phyloP scores from a whole-genome alignment of 306 rosid genomes.

The Malus asiatica region DNA sequence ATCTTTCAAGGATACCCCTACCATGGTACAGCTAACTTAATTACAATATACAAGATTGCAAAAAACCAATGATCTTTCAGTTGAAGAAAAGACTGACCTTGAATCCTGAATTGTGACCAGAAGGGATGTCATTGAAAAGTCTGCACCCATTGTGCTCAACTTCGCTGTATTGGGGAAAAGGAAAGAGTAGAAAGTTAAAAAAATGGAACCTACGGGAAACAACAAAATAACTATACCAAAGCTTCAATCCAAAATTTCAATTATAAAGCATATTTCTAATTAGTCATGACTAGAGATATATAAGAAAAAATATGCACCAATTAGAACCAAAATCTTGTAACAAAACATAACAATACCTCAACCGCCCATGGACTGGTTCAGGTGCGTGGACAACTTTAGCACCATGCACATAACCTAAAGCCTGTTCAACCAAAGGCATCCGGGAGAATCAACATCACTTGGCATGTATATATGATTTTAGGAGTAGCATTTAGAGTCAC shows the following conservation, averaged over 20 bases:
- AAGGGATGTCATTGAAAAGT: constrained; percentile 78
- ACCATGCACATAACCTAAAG: constrained; percentile 90
- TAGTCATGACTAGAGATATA: not conserved
- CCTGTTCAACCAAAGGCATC: constrained; percentile 41
- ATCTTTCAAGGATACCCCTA: not conserved
- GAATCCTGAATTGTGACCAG: constrained; percentile 80
- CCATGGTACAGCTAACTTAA: not conserved
- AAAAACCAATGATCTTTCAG: not conserved
- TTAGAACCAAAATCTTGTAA: not conserved
- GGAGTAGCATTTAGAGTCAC: not conserved
- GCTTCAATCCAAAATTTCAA: not conserved
- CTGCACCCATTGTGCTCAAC: constrained; percentile 72
- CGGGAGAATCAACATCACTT: not conserved
- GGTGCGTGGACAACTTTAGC: constrained; percentile 86
- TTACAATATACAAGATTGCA: not conserved
- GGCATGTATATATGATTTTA: not conserved
- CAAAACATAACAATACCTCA: constrained; percentile 50
- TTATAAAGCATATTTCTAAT: constrained; percentile 1
- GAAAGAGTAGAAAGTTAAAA: not conserved
- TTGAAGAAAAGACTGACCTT: constrained; percentile 46
- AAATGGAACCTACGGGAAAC: not conserved
- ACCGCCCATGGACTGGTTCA: constrained; percentile 92
- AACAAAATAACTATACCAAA: not conserved
- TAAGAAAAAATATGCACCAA: not conserved
- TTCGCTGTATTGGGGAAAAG: constrained; percentile 51